Evolutionary conservation across 2,329 filamentous ascomycete genomes (phyloP).

Genomic region (Coleophoma crateriformis): DNA sequence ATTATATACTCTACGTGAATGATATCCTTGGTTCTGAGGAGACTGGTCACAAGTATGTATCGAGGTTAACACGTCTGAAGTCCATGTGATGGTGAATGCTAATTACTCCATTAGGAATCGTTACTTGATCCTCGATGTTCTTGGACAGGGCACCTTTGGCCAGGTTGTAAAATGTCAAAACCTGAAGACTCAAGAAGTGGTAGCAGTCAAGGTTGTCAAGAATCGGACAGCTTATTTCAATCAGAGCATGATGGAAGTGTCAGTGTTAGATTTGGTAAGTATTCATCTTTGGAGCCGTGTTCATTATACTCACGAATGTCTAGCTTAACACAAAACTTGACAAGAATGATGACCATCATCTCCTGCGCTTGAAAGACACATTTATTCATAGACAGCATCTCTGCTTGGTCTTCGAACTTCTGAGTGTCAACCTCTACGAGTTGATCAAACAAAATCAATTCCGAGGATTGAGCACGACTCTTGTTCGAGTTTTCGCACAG

Average conservation of each 20-base stretch:
- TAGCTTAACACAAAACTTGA: constrained; percentile 97
- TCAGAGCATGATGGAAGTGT: constrained; percentile 99
- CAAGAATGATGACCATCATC: constrained; percentile 97
- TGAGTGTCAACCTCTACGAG: constrained; percentile 97
- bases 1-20: constrained; percentile 98
- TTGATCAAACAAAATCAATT: constrained; percentile 99
- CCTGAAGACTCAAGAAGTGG: constrained; percentile 94
- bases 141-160: constrained; percentile 95
- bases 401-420: constrained; percentile 90
- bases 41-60: constrained; percentile 83
- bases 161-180: constrained; percentile 99
- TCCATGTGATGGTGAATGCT: constrained; percentile 17
- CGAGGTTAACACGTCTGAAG: constrained; percentile 16
- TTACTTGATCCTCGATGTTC: constrained; percentile 92
- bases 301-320: constrained; percentile 18
- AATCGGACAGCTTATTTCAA: constrained; percentile 99
- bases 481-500: constrained; percentile 96
- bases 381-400: constrained; percentile 98
- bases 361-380: constrained; percentile 90
- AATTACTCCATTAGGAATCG: constrained; percentile 59
- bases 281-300: not conserved
- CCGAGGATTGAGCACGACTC: constrained; percentile 89
- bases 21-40: constrained; percentile 97
- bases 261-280: constrained; percentile 84
- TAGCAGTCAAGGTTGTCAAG: constrained; percentile 98